Evolutionary conservation across 768 basidiomycete genomes (phyloP), one percentile per base, ranked within the genome.

Genomic region (Panus rudis): DNA sequence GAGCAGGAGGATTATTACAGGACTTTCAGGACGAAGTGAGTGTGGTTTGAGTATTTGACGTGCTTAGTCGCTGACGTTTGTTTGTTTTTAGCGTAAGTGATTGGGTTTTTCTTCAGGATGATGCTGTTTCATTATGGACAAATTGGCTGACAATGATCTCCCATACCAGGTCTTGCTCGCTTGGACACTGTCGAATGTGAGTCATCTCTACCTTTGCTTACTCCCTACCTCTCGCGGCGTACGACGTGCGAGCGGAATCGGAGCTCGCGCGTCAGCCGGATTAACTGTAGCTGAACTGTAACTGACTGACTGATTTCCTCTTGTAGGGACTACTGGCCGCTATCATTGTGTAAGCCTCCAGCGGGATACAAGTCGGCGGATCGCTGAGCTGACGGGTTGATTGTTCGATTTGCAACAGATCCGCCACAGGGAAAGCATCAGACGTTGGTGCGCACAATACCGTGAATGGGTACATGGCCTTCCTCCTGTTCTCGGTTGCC

Each of bases 101-200:
- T 4, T 26, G 19, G 23, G 33, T 39, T 17, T 37, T 23, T 42
- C 28, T 24, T 30, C 24, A 32, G 17, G 23, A 27, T 40, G 42
- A 20, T 50, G 37, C 35, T 45, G 17, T 26, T 23, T 22, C 33
- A 23, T n/a, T 14, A 39, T 39, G 12, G 25, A 20, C n/a, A n/a
- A n/a, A n/a, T n/a, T 47, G 35, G 31, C 37, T 19, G 44, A 46
- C 41, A 37, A 46, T 46, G 52, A 48, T 37, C 47, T 52, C 24
- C 35, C 35, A 11, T 16, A 43, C 16, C 63, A 70, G 72, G 88
- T 94, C 6, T 61, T 97, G 52, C 67, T 97, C 47, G 76, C 81
- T 6, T 99, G 92, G 92, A 86, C 85, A 7, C 64, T 97, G 57
- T 81, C 82, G 35, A 96, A 96, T 63, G 84, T 86, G 60, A 39